These are phyloP conservation scores for Lentinula aciculospora DNA, from an alignment of 768 basidiomycete species.

Conservation along the genomic window DNA sequence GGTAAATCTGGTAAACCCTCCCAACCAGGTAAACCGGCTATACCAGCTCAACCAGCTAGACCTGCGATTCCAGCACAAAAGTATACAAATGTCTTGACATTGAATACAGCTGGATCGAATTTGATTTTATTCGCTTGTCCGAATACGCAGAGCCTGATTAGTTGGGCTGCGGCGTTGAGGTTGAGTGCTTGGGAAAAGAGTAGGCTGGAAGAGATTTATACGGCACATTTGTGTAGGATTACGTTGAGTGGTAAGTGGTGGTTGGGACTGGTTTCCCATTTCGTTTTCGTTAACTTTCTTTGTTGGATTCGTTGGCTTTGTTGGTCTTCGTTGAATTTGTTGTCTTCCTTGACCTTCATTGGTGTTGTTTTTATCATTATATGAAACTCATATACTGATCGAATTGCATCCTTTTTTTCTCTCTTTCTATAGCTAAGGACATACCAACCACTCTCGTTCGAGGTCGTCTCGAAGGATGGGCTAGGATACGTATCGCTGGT, in stretches of 20 bases:
- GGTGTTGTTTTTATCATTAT: too few species aligned
- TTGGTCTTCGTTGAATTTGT: too few species aligned
- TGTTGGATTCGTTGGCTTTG: too few species aligned
- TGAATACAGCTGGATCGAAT: conserved; percentile 94
- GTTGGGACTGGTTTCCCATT: too few species aligned
- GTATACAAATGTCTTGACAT: conserved; percentile 75
- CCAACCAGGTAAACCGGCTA: not conserved
- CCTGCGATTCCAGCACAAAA: conserved; percentile 44
- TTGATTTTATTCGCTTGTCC: conserved; percentile 86
- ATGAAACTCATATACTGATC: too few species aligned
- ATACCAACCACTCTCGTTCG: conserved; percentile 59
- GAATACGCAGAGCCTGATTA: conserved; percentile 57
- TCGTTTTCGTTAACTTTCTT: too few species aligned
- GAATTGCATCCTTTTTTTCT: conserved; percentile 8
- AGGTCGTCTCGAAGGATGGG: conserved; percentile 88
- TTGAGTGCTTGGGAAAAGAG: conserved; percentile 94
- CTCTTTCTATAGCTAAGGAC: conserved; percentile 40
- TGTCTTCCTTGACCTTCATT: too few species aligned
- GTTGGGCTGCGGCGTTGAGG: conserved; percentile 91
- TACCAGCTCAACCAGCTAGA: conserved; percentile 20
- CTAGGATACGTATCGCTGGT: conserved; percentile 87
- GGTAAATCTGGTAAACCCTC: conserved; percentile 25
- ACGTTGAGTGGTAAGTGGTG: conserved; percentile 39
- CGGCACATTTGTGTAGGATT: conserved; percentile 85
- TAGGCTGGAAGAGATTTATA: conserved; percentile 94